Evolutionary conservation across 2,329 filamentous ascomycete species (phyloP).

Genomic region (Zopfia rhizophila): DNA sequence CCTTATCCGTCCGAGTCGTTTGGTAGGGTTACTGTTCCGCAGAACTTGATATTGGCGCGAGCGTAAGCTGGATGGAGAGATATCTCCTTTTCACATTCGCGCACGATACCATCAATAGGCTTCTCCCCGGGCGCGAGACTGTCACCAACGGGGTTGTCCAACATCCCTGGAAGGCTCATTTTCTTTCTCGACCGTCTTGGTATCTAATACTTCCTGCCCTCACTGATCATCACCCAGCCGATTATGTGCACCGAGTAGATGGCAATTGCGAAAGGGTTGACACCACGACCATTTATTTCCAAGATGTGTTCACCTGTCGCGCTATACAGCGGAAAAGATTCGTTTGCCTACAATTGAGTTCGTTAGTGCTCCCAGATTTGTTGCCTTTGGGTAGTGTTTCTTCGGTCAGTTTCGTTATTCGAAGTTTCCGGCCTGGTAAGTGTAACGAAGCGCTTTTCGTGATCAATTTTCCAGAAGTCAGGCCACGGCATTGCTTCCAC

Average conservation of each 20-base stretch:
- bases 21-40: constrained; percentile 5
- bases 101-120: constrained; percentile 79
- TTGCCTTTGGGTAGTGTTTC: constrained; percentile 1
- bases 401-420: constrained; percentile 3
- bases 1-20: constrained; percentile 14
- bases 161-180: constrained; percentile 81
- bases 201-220: constrained; percentile 80
- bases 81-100: constrained; percentile 87
- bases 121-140: constrained; percentile 80
- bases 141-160: constrained; percentile 90
- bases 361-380: neutral
- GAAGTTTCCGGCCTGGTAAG: neutral
- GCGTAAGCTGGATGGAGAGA: constrained; percentile 68
- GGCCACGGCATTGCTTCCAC: constrained; percentile 8
- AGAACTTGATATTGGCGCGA: neutral
- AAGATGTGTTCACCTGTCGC: constrained; percentile 35
- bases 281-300: constrained; percentile 44
- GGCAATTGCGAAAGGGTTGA: constrained; percentile 45
- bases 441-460: neutral
- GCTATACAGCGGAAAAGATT: constrained; percentile 42
- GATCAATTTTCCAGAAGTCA: constrained; percentile 1
- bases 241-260: constrained; percentile 45
- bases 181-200: constrained; percentile 77
- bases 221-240: constrained; percentile 29
- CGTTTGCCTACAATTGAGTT: constrained; percentile 32